Percentiles rank a stretch among this genome's conserved stretches.
Conservation (phyloP, 257 asterid species). For the Nicotiana paniculata region DNA sequence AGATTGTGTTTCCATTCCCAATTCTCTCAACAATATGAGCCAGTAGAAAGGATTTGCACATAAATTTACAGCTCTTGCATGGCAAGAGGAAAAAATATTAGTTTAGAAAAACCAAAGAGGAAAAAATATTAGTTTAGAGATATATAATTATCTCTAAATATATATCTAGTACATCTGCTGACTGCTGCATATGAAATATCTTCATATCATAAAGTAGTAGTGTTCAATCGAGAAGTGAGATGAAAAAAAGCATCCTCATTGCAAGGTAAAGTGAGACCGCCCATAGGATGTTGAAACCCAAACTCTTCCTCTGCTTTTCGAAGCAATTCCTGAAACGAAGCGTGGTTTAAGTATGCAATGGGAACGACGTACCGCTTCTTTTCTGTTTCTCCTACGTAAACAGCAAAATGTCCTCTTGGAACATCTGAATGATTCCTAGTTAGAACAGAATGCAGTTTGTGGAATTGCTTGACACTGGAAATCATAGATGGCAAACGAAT, state of each 20-base stretch:
- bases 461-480: conserved; percentile 21
- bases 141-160: neutral
- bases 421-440: conserved; percentile 10
- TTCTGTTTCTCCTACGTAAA: conserved; percentile 6
- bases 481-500: conserved; percentile 23
- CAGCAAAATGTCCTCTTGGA: conserved; percentile 12
- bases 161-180: neutral
- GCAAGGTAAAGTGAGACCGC: conserved; percentile 15
- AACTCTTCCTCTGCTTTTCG: conserved; percentile 12
- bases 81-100: neutral
- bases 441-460: conserved; percentile 14
- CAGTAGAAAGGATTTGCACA: neutral
- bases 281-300: conserved; percentile 15
- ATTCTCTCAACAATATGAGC: neutral
- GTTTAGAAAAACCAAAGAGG: neutral
- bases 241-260: conserved; percentile 3
- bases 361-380: conserved; percentile 8
- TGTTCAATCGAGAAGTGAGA: conserved; percentile 10
- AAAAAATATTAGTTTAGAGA: neutral
- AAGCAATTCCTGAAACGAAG: conserved; percentile 4
- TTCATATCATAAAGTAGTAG: neutral
- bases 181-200: neutral
- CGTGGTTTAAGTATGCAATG: conserved; percentile 6
- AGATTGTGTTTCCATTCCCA: neutral
- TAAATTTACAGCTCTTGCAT: neutral